Percentiles rank a stretch among this genome's conserved stretches.
phyloP scores from a whole-genome alignment of 1,284 basidiomycete species.

The Pseudozyma flocculosa region DNA sequence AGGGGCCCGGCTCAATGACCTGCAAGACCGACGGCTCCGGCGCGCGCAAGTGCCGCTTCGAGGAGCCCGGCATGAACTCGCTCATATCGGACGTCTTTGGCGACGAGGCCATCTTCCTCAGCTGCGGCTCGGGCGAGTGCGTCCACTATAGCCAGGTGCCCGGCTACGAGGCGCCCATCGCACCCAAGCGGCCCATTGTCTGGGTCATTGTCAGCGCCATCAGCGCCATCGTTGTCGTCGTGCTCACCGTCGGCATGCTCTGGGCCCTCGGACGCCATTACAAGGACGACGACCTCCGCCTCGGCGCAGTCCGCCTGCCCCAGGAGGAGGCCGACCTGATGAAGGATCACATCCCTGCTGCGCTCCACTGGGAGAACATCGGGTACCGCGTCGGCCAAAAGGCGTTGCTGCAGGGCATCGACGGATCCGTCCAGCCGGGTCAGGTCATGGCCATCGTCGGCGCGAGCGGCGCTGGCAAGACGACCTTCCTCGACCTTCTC shows the following conservation, averaged over 20 bases:
- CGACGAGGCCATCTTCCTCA: conserved; percentile 81
- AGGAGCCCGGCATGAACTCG: conserved; percentile 93
- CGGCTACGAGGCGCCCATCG: conserved; percentile 61
- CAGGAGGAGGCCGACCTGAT: conserved; percentile 80
- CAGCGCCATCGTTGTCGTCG: conserved; percentile 67
- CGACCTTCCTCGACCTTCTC: conserved; percentile 91
- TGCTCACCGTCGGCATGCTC: conserved; percentile 61
- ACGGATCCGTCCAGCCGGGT: conserved; percentile 88
- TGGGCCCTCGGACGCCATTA: conserved; percentile 39
- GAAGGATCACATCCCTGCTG: conserved; percentile 89
- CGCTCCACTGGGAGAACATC: conserved; percentile 81
- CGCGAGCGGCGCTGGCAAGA: conserved; percentile 94
- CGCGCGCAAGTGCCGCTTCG: conserved; percentile 72
- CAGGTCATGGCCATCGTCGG: conserved; percentile 90
- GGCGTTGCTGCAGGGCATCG: conserved; percentile 74
- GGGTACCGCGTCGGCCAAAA: conserved; percentile 68
- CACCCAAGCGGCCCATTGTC: conserved; percentile 39
- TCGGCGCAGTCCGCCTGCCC: conserved; percentile 29
- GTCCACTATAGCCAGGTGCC: conserved; percentile 90
- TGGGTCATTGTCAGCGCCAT: conserved; percentile 83
- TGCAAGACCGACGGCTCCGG: conserved; percentile 65
- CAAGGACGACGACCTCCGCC: conserved; percentile 34
- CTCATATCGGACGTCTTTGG: conserved; percentile 92
- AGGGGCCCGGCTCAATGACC: conserved; percentile 82
- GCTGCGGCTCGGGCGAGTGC: conserved; percentile 88